Conservation (phyloP, 768 basidiomycete genomes). For the Suillus placidus region DNA sequence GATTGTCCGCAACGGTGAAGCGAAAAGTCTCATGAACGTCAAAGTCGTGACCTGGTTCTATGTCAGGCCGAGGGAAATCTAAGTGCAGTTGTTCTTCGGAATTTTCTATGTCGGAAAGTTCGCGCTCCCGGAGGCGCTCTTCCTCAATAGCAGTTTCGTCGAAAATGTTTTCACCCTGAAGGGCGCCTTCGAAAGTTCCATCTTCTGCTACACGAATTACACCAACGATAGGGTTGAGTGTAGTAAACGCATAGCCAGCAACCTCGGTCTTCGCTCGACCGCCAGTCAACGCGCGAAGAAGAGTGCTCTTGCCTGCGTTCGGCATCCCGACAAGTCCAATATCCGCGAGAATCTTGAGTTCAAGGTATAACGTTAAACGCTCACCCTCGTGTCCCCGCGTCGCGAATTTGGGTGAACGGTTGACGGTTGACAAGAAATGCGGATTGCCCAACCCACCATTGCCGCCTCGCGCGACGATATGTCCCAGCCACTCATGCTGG, state of each 20-base stretch:
- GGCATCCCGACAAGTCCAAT: conserved; percentile 97
- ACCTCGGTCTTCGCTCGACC: conserved; percentile 83
- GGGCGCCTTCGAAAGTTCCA: conserved; percentile 69
- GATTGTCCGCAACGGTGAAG: conserved; percentile 97
- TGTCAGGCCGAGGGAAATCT: conserved; percentile 23
- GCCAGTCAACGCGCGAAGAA: conserved; percentile 87
- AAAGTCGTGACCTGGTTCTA: conserved; percentile 49
- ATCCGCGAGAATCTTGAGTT: conserved; percentile 93
- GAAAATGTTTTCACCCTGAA: conserved; percentile 52
- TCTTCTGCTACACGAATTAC: conserved; percentile 84
- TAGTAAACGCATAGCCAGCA: conserved; percentile 93
- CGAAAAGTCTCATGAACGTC: conserved; percentile 75
- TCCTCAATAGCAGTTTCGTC: conserved; percentile 70
- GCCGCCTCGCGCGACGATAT: conserved; percentile 78
- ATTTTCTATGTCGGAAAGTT: conserved; percentile 37
- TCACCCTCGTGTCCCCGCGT: conserved; percentile 75
- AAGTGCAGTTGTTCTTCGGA: not conserved
- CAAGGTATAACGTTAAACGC: conserved; percentile 78
- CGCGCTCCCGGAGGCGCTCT: conserved; percentile 43
- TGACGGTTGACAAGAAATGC: conserved; percentile 67
- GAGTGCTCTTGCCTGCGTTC: conserved; percentile 91
- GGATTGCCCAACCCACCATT: conserved; percentile 87
- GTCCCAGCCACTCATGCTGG: conserved; percentile 54
- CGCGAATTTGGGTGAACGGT: conserved; percentile 86
- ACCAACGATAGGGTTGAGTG: conserved; percentile 91